Conservation (phyloP, 148 eudicot genomes). For the Vaccinium corymbosum region DNA sequence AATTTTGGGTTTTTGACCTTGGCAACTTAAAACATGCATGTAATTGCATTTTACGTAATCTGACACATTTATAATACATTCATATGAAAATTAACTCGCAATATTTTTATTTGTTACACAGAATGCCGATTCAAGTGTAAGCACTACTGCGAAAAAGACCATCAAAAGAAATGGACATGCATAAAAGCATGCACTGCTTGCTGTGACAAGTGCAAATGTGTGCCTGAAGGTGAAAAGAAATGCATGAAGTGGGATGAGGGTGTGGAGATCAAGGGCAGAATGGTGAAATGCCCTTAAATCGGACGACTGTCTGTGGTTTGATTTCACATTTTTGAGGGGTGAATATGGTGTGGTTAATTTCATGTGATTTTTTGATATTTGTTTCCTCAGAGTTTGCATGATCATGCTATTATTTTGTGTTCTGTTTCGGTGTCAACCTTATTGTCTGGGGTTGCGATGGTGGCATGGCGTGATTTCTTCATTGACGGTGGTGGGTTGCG, state of each 20-base stretch:
- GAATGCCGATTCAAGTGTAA: not conserved
- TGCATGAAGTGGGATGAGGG: not conserved
- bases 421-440: no score
- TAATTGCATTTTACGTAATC: no score
- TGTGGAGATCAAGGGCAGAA: not conserved
- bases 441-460: no score
- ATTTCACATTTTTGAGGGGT: no score
- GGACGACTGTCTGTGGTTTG: not conserved
- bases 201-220: not conserved
- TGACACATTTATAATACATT: no score
- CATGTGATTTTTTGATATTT: not conserved
- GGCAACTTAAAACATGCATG: no score
- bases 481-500: no score
- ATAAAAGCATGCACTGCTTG: not conserved
- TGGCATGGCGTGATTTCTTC: no score
- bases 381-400: not conserved
- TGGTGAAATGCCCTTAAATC: not conserved
- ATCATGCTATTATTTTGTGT: not conserved
- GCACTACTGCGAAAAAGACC: not conserved
- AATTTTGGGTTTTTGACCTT: no score
- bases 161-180: not conserved
- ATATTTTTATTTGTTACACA: no score
- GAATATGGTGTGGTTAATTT: not conserved
- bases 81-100: no score
- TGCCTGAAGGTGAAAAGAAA: not conserved